Conservation (phyloP, 768 basidiomycete species). For the Leccinum obscurum region DNA sequence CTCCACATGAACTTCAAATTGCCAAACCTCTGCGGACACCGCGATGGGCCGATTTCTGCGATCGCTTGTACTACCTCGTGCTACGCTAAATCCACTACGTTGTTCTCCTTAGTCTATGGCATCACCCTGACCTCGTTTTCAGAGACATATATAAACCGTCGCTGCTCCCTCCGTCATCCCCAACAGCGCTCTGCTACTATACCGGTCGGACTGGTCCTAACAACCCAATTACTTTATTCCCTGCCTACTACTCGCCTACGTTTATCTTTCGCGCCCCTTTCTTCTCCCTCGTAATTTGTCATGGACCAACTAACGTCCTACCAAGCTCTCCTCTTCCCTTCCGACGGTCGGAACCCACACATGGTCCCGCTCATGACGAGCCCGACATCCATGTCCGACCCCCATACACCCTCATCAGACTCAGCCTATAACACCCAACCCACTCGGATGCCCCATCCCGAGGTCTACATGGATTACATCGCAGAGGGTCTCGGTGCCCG, state of each 20-base stretch:
- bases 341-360: conserved; percentile 73
- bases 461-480: conserved; percentile 84
- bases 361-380: conserved; percentile 76
- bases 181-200: conserved; percentile 22
- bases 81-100: conserved; percentile 28
- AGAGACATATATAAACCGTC: conserved; percentile 30
- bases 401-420: conserved; percentile 36
- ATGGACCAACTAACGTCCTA: conserved; percentile 70
- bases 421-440: conserved; percentile 41
- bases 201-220: not conserved
- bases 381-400: conserved; percentile 44
- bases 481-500: conserved; percentile 68
- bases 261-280: conserved; percentile 18
- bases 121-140: conserved; percentile 46
- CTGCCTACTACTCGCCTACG: conserved; percentile 14
- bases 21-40: conserved; percentile 2
- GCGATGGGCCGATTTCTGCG: conserved; percentile 18
- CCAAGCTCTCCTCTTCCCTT: conserved; percentile 75
- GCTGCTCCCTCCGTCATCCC: conserved; percentile 15
- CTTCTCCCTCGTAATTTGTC: conserved; percentile 16
- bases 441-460: conserved; percentile 76
- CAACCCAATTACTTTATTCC: conserved; percentile 19
- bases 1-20: conserved; percentile 21
- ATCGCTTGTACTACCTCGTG: conserved; percentile 39
- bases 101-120: conserved; percentile 23